Percentiles rank a stretch among this genome's conserved stretches.
These are phyloP conservation scores for Fusarium paranaense DNA, from an alignment of 2,329 filamentous ascomycete genomes.

Conservation along the genomic window DNA sequence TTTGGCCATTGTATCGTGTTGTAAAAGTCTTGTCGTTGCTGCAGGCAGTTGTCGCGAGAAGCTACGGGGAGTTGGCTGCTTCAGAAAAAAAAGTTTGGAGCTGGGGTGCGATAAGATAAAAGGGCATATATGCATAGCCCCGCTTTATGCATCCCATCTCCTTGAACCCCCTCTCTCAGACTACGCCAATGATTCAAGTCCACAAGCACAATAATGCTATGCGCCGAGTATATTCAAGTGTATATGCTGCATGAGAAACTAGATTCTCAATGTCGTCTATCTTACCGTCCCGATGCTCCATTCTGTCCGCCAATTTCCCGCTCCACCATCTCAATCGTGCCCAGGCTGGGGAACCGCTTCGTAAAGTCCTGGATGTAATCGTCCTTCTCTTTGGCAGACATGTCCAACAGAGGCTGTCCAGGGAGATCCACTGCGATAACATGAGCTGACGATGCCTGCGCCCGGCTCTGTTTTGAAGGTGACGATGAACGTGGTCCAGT, in stretches of 20 bases:
- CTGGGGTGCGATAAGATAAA: conserved; percentile 50
- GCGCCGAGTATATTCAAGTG: conserved; percentile 43
- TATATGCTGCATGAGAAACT: conserved; percentile 30
- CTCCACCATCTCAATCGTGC: conserved; percentile 89
- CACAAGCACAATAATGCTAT: conserved; percentile 27
- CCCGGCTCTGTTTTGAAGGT: conserved; percentile 55
- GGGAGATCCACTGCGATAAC: conserved; percentile 60
- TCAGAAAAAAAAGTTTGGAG: conserved; percentile 43
- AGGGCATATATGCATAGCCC: conserved; percentile 37
- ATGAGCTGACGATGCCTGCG: conserved; percentile 48
- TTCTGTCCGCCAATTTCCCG: conserved; percentile 60
- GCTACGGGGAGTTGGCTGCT: neutral
- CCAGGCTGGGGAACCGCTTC: conserved; percentile 87
- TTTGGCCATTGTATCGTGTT: conserved; percentile 56
- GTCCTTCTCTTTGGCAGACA: conserved; percentile 68
- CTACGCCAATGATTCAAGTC: neutral
- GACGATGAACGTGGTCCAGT: conserved; percentile 58
- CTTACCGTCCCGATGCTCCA: conserved; percentile 47
- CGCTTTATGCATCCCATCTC: conserved; percentile 25
- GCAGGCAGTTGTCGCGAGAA: conserved; percentile 12
- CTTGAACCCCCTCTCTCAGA: neutral
- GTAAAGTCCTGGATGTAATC: conserved; percentile 80
- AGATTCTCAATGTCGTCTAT: conserved; percentile 16
- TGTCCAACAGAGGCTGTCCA: conserved; percentile 63
- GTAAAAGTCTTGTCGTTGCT: conserved; percentile 15